Evolutionary conservation across 495 filamentous ascomycete genomes (phyloP).

Genomic region (Poronia punctata): DNA sequence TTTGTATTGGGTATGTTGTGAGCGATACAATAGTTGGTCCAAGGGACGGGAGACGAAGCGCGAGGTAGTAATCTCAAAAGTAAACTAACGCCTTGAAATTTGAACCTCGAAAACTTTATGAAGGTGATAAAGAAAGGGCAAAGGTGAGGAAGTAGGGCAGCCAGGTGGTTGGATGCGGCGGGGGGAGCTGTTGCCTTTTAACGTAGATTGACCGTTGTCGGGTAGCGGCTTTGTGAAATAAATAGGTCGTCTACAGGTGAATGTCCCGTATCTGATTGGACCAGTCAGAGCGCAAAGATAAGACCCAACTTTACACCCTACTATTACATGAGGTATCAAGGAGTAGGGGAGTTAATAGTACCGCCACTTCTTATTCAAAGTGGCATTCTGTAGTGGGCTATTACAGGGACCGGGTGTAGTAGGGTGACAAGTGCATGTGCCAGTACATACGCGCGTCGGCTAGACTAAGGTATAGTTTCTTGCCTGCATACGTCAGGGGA

Average conservation of each 20-base stretch:
- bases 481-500: no score
- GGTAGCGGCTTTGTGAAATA: constrained; percentile 9
- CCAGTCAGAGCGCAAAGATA: neutral
- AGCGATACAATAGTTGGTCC: neutral
- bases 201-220: constrained; percentile 7
- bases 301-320: neutral
- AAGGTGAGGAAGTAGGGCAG: constrained; percentile 6
- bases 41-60: neutral
- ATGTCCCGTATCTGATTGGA: no score
- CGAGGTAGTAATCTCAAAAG: neutral
- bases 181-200: constrained; percentile 13
- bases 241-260: neutral
- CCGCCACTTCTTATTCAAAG: no score
- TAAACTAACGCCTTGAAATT: neutral
- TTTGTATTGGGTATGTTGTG: constrained; percentile 9
- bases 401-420: no score
- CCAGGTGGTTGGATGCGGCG: neutral
- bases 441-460: no score
- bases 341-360: no score
- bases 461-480: no score
- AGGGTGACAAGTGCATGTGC: no score
- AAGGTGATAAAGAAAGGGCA: constrained; percentile 7
- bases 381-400: no score
- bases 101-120: constrained; percentile 4
- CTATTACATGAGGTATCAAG: neutral